Percentiles rank a stretch among this genome's conserved stretches.
Conservation (phyloP, 441 rosid genomes). For the Jatropha multifida region DNA sequence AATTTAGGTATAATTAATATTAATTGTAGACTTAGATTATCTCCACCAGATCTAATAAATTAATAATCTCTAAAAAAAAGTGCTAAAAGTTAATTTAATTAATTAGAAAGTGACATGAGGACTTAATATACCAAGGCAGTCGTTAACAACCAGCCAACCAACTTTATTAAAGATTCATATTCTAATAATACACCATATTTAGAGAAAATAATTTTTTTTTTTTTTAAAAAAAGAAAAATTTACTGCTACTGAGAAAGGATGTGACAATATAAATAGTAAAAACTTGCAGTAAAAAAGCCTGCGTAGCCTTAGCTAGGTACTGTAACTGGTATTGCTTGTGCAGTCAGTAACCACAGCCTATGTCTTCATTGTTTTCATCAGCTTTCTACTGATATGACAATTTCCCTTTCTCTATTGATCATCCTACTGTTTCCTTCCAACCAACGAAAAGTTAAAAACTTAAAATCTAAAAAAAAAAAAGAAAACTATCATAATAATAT, state of each 20-base stretch:
- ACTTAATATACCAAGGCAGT: neutral
- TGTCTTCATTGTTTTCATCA: neutral
- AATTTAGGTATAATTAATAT: too few relatives aligned
- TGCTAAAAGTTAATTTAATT: neutral
- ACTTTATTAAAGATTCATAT: conserved; percentile 2
- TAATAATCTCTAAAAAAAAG: neutral
- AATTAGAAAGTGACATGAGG: conserved; percentile 5
- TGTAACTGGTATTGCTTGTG: conserved; percentile 24
- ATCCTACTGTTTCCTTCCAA: neutral
- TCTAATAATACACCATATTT: neutral
- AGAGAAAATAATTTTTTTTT: neutral
- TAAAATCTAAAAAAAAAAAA: too few relatives aligned
- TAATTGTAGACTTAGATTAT: too few relatives aligned
- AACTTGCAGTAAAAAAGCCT: neutral
- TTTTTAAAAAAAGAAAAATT: neutral
- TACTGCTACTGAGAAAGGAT: conserved; percentile 5
- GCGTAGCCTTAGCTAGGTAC: conserved; percentile 10
- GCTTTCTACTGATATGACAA: conserved; percentile 21
- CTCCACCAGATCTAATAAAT: neutral
- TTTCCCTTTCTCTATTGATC: conserved; percentile 3
- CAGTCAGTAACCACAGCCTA: conserved; percentile 28
- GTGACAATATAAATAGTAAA: conserved; percentile 4
- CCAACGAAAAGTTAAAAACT: neutral
- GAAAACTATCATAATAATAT: too few relatives aligned
- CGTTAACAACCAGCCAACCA: conserved; percentile 8